phyloP scores from a whole-genome alignment of 2,329 filamentous ascomycete species.

The Colletotrichum liriopes region DNA sequence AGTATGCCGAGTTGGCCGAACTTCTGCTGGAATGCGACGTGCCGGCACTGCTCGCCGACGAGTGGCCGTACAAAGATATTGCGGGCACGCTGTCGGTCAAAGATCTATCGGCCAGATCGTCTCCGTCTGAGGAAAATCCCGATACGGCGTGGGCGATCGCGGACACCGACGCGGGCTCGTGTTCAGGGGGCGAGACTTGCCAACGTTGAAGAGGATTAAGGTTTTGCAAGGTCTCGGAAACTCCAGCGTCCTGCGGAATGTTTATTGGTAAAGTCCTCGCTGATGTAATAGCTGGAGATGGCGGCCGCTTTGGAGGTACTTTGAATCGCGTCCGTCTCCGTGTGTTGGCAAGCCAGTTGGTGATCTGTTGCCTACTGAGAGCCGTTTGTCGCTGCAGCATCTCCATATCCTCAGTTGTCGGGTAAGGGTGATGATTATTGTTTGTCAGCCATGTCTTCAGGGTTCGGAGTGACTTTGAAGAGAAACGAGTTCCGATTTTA shows the following conservation, averaged over 20 bases:
- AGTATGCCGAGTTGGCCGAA: conserved; percentile 40
- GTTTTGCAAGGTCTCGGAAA: conserved; percentile 8
- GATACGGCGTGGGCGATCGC: conserved; percentile 45
- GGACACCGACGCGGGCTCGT: conserved; percentile 46
- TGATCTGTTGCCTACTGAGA: conserved; percentile 39
- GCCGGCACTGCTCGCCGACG: conserved; percentile 45
- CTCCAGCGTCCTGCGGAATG: conserved; percentile 2
- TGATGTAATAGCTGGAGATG: conserved; percentile 30
- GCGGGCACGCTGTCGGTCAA: conserved; percentile 27
- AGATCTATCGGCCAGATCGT: not conserved
- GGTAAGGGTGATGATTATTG: conserved; percentile 33
- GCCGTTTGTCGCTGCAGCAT: conserved; percentile 31
- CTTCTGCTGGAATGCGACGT: conserved; percentile 42
- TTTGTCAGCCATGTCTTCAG: conserved; percentile 44
- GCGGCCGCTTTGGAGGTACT: conserved; percentile 34
- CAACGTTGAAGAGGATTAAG: conserved; percentile 42
- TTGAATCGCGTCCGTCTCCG: conserved; percentile 30
- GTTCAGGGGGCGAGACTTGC: conserved; percentile 45
- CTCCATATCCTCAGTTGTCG: conserved; percentile 31
- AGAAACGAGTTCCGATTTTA: conserved; percentile 47
- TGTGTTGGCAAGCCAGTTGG: conserved; percentile 40
- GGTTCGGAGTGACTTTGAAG: conserved; percentile 43
- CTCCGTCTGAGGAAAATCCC: conserved; percentile 6
- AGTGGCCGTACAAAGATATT: conserved; percentile 26
- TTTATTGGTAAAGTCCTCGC: conserved; percentile 7